Evolutionary conservation across 805 yeast genomes (phyloP).

Genomic region (Cyberlindnera samutprakarnensis): DNA sequence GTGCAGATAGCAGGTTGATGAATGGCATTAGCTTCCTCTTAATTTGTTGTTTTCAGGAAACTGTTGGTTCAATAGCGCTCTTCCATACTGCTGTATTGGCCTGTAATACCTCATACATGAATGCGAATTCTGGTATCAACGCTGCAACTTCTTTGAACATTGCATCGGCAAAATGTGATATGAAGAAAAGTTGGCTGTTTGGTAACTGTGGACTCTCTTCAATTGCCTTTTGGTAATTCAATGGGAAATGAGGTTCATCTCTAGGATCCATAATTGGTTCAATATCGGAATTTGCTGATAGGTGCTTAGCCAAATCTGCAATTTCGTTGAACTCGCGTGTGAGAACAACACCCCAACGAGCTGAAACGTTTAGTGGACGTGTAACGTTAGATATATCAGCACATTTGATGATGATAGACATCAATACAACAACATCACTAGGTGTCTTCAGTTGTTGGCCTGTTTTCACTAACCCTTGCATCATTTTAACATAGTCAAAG

Average conservation of each 20-base stretch:
- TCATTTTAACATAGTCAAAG: slow-evolving; percentile 53
- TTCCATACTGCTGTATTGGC: slow-evolving; percentile 54
- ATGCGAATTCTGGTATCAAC: slow-evolving; percentile 53
- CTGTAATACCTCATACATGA: slow-evolving; percentile 44
- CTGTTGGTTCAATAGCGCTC: no score
- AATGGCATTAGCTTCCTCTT: no score
- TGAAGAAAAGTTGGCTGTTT: slow-evolving; percentile 76
- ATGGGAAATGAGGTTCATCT: slow-evolving; percentile 26
- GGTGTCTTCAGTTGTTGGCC: slow-evolving; percentile 9
- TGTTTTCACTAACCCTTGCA: slow-evolving; percentile 29
- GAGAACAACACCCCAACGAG: slow-evolving; percentile 82
- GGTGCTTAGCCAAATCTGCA: slow-evolving; percentile 38
- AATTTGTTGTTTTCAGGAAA: no score
- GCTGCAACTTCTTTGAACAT: slow-evolving; percentile 60
- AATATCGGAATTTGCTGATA: slow-evolving; percentile 20
- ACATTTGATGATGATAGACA: slow-evolving; percentile 75
- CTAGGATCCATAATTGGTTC: slow-evolving; percentile 13
- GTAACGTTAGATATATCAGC: slow-evolving; percentile 95
- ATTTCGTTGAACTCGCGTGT: slow-evolving; percentile 73
- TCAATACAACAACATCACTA: slow-evolving; percentile 36
- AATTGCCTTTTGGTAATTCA: slow-evolving; percentile 36
- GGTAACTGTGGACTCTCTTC: slow-evolving; percentile 42
- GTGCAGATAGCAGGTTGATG: no score
- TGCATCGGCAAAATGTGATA: slow-evolving; percentile 70
- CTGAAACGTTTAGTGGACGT: slow-evolving; percentile 64